phyloP scores from a whole-genome alignment of 805 yeast genomes.

The Martiniozyma abietophila region DNA sequence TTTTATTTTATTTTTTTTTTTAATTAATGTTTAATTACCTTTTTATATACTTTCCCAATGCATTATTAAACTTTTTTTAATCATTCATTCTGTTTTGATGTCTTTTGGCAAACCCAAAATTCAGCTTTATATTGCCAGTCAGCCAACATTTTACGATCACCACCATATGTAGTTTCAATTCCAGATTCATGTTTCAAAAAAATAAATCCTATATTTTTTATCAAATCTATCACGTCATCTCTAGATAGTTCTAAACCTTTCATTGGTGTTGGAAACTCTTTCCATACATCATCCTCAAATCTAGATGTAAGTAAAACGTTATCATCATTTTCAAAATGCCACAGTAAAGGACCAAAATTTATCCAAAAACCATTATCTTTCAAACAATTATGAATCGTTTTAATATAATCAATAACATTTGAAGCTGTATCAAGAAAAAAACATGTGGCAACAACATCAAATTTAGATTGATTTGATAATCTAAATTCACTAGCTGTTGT shows the following conservation, averaged over 20 bases:
- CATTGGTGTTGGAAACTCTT: slow-evolving; percentile 26
- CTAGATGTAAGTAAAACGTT: slow-evolving; percentile 20
- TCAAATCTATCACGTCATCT: slow-evolving; percentile 43
- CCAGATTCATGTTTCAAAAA: slow-evolving; percentile 35
- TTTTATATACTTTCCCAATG: too few relatives aligned
- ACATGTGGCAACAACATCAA: slow-evolving; percentile 42
- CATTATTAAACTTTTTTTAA: not conserved
- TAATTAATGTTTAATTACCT: slow-evolving; percentile 1
- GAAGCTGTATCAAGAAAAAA: slow-evolving; percentile 59
- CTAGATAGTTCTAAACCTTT: slow-evolving; percentile 52
- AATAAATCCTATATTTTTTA: slow-evolving; percentile 41
- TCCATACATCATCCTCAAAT: slow-evolving; percentile 17
- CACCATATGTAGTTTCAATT: slow-evolving; percentile 43
- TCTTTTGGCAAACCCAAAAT: slow-evolving; percentile 51
- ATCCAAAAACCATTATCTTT: slow-evolving; percentile 45
- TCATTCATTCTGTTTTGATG: too few relatives aligned
- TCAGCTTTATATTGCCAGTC: slow-evolving; percentile 53
- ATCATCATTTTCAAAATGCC: slow-evolving; percentile 59
- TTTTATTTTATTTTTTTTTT: not conserved
- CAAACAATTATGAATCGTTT: slow-evolving; percentile 37
- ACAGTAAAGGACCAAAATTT: slow-evolving; percentile 58
- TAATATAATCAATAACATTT: slow-evolving; percentile 48
- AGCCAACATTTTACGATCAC: slow-evolving; percentile 42
- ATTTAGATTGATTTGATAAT: slow-evolving; percentile 27
- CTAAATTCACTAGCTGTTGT: slow-evolving; percentile 35